Conservation (phyloP, 2,329 filamentous ascomycete species). For the Plenodomus biglobosus region DNA sequence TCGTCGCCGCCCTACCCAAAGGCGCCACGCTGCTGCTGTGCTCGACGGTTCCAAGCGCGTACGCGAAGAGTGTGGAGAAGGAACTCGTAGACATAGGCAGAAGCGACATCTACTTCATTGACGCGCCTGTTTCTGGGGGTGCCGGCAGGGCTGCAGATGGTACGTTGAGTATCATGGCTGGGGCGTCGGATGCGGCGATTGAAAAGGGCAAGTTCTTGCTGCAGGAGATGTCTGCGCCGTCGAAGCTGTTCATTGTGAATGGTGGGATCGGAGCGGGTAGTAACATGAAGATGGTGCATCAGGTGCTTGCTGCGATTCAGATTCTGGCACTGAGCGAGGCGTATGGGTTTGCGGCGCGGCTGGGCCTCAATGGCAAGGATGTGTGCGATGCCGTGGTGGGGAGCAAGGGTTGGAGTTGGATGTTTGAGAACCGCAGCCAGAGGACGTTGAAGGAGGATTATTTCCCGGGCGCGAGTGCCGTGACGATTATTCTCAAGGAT, state of each 20-base stretch:
- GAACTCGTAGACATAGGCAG: slow-evolving; percentile 59
- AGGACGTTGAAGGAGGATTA: slow-evolving; percentile 57
- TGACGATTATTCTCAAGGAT: slow-evolving; percentile 54
- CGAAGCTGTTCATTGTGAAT: slow-evolving; percentile 60
- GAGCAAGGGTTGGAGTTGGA: slow-evolving; percentile 53
- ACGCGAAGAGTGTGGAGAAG: slow-evolving; percentile 62
- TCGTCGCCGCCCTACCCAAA: slow-evolving; percentile 54
- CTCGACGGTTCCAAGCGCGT: slow-evolving; percentile 69
- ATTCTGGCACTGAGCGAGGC: slow-evolving; percentile 59
- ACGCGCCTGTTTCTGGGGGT: slow-evolving; percentile 73
- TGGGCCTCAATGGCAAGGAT: slow-evolving; percentile 55
- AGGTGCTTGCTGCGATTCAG: slow-evolving; percentile 61
- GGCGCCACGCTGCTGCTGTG: slow-evolving; percentile 66
- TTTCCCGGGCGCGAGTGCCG: slow-evolving; percentile 47
- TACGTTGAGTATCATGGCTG: slow-evolving; percentile 75
- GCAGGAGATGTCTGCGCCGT: slow-evolving; percentile 61
- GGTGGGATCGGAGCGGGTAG: slow-evolving; percentile 57
- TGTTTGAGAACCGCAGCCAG: slow-evolving; percentile 60
- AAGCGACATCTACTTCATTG: slow-evolving; percentile 66
- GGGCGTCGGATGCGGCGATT: slow-evolving; percentile 60
- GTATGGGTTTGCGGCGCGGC: slow-evolving; percentile 57
- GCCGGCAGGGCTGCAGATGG: slow-evolving; percentile 68
- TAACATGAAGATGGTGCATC: slow-evolving; percentile 61
- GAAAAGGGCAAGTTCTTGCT: slow-evolving; percentile 61
- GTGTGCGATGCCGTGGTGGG: slow-evolving; percentile 54